Percentiles rank a stretch among this genome's conserved stretches.
Conservation (phyloP, 176 grass and related monocot genomes). For the Melocanna baccifera region DNA sequence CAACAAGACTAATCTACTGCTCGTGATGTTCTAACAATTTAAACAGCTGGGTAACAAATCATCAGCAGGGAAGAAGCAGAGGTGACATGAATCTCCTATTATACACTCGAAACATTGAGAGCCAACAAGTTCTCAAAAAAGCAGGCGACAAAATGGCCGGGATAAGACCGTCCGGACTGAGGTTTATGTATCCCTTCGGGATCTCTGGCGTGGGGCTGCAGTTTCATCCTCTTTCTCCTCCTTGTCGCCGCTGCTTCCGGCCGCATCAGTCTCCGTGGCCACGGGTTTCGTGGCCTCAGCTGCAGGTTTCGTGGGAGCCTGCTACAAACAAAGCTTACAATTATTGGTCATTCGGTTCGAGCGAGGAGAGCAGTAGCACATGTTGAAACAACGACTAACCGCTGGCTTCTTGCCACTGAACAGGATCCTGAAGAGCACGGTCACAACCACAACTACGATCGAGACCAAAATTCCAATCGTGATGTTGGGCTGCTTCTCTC, state of each 20-base stretch:
- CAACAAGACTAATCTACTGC: conserved; percentile 24
- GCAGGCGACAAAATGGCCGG: not conserved
- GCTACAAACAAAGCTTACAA: not conserved
- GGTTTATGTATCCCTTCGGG: conserved; percentile 63
- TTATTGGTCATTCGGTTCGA: not conserved
- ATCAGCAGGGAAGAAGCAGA: conserved; percentile 2
- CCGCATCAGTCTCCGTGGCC: conserved; percentile 9
- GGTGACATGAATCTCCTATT: conserved; percentile 20
- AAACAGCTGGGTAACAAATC: not conserved
- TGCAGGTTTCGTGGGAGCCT: conserved; percentile 39
- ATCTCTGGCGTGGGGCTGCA: conserved; percentile 52
- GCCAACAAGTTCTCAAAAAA: conserved; percentile 2
- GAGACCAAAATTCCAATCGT: conserved; percentile 74
- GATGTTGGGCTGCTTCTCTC: conserved; percentile 87
- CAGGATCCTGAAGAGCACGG: conserved; percentile 55
- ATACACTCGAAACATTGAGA: conserved; percentile 36
- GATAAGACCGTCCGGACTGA: not conserved
- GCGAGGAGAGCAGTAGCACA: not conserved
- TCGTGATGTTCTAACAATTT: conserved; percentile 39
- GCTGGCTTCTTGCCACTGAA: conserved; percentile 70
- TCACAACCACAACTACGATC: conserved; percentile 47
- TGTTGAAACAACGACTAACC: conserved; percentile 33
- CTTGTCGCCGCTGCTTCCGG: conserved; percentile 59
- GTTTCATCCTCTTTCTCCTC: conserved; percentile 42
- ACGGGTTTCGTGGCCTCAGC: conserved; percentile 12